These are phyloP conservation scores for Schizophyllum amplum DNA, from an alignment of 1,284 basidiomycete species.

Conservation along the genomic window DNA sequence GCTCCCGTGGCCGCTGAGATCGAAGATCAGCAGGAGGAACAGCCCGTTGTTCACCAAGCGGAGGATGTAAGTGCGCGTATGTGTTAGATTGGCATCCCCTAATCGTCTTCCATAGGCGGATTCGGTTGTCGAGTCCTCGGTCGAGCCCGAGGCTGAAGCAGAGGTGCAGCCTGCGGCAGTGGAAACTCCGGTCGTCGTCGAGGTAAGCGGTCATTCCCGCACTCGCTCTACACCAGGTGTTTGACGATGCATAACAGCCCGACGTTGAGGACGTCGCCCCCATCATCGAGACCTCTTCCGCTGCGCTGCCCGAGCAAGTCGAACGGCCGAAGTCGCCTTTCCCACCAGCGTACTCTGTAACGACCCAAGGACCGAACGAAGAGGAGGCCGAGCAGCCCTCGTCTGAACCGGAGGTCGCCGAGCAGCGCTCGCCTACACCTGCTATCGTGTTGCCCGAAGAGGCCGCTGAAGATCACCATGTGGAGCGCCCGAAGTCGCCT, in stretches of 20 bases:
- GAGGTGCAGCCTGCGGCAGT: too few relatives aligned
- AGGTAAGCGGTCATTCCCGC: too few relatives aligned
- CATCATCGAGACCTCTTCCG: not conserved
- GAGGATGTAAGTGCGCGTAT: not conserved
- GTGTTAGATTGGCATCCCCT: not conserved
- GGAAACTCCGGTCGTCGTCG: too few relatives aligned
- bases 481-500: conserved; percentile 23
- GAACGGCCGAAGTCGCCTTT: conserved; percentile 26
- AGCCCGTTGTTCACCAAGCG: not conserved
- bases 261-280: too few relatives aligned
- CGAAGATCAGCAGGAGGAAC: not conserved
- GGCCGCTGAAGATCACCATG: not conserved
- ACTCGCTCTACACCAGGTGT: too few relatives aligned
- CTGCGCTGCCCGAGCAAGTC: not conserved
- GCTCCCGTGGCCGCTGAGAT: not conserved
- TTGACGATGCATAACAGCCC: too few relatives aligned
- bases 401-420: too few relatives aligned
- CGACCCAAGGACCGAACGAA: conserved; percentile 20
- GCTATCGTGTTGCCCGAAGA: not conserved
- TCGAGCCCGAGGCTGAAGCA: not conserved
- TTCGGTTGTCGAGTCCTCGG: too few relatives aligned
- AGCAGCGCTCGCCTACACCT: not conserved
- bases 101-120: too few relatives aligned
- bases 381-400: not conserved
- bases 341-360: conserved; percentile 30